Base-by-base conservation (phyloP, 2,329 filamentous ascomycete genomes). In the Alternaria brassicicola region DNA sequence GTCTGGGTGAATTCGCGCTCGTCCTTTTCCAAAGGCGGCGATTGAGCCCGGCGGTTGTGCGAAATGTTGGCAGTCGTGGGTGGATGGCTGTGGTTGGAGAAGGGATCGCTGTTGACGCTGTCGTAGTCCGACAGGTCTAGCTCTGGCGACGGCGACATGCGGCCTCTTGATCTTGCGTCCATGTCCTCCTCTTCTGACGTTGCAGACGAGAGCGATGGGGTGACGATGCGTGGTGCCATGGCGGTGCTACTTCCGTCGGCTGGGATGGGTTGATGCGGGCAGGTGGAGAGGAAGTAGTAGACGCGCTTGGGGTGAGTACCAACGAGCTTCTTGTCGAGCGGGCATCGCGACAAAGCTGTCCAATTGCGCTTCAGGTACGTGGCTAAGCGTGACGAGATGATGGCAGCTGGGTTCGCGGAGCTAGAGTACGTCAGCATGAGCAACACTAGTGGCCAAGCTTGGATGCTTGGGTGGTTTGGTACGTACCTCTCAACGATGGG, bases 1-100 rank as follows among this genome's bases (percentile, higher is more conserved):
- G 93, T 98, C 79, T 96, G 92, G 6, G 94, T 97, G 74, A 99
- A 99, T 78, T 98, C 95, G 73, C 90, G 91, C 82, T 98, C 94
- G 69, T 98, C 94, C 70, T 91, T 92, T 80, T 98, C 94, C 35
- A 98, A 83, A 15, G 93, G 92, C 50, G 94, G 93, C 63, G 92
- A 95, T 23, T 90, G 88, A n/a, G 89, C 90, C 59, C 91, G 88
- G 60, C 88, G 84, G 61, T 86, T 87, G 68, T 89, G 85, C 47
- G 81, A 77, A 50, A 84, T 79, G 61, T 79, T 79, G 57, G 68
- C 77, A 62, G 65, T 74, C 54, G 69, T 77, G 52, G 69, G 78
- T 41, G 78, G 75, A 50, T 81, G 77, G 41, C 78, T 75, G 30
- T 79, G 79, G 41, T 69, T 78, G 7, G 88, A 85, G 69, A 90